These are phyloP conservation scores for Glycine latifolia DNA, from an alignment of 306 rosid species.

Conservation along the genomic window DNA sequence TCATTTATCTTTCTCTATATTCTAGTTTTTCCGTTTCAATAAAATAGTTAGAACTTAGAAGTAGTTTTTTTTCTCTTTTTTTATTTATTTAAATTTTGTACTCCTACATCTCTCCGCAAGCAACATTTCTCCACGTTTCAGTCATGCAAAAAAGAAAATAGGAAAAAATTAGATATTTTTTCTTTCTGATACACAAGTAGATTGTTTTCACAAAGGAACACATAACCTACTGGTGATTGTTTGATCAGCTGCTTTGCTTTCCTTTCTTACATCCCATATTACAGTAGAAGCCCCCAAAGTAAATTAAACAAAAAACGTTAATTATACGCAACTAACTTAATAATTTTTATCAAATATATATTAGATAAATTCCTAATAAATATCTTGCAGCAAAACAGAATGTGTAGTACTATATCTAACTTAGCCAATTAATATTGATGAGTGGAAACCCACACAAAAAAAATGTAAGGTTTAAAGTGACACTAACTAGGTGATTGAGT, in stretches of 20 bases:
- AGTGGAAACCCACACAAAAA: not conserved
- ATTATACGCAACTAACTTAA: not conserved
- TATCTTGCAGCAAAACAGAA: no score
- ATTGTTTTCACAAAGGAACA: not conserved
- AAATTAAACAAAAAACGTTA: not conserved
- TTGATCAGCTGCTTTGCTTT: not conserved
- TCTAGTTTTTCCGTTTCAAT: no score
- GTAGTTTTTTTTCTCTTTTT: no score
- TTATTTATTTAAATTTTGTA: no score
- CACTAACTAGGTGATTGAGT: not conserved
- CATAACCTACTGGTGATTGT: not conserved
- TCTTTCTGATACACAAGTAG: no score
- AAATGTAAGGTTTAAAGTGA: not conserved
- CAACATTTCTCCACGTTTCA: no score
- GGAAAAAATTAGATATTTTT: no score
- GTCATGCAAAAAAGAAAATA: no score
- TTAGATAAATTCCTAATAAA: not conserved
- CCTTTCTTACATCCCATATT: not conserved
- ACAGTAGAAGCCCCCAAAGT: not conserved
- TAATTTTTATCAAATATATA: not conserved
- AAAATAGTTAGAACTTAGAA: no score
- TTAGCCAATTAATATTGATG: not conserved
- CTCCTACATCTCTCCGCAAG: no score
- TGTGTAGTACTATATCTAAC: not conserved
- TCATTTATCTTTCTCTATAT: no score